A percentile compares a stretch with the other conserved stretches of the same genome.
Conservation (phyloP, 1,284 basidiomycete genomes). For the Moesziomyces parantarcticus region DNA sequence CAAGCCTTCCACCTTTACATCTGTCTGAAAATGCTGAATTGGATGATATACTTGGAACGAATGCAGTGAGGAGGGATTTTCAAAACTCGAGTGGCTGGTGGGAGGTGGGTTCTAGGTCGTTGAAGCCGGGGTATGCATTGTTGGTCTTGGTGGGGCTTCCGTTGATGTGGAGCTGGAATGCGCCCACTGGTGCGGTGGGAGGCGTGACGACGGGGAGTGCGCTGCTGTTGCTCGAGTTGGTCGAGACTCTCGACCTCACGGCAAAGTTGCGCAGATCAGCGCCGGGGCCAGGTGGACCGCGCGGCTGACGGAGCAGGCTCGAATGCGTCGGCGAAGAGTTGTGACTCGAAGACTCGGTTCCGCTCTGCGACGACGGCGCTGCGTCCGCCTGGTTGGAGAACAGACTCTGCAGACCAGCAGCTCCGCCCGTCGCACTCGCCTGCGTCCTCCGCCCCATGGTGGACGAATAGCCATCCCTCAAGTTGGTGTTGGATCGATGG, state of each 20-base stretch:
- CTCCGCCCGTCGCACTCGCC: conserved; percentile 47
- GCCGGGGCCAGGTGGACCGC: conserved; percentile 52
- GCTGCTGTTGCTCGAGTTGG: conserved; percentile 10
- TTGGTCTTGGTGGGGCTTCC: conserved; percentile 29
- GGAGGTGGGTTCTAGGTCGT: conserved; percentile 33
- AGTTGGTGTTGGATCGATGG: conserved; percentile 53
- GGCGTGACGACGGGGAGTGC: conserved; percentile 4
- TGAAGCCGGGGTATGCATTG: conserved; percentile 11
- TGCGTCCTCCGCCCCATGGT: conserved; percentile 67
- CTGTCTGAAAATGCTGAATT: too few species aligned
- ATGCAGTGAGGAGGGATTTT: background rate
- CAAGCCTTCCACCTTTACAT: too few species aligned
- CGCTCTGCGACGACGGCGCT: conserved; percentile 46
- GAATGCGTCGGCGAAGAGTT: conserved; percentile 23
- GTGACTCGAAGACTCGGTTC: conserved; percentile 14
- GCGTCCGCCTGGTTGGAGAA: conserved; percentile 63
- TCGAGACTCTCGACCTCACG: conserved; percentile 39
- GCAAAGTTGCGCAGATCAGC: conserved; percentile 53
- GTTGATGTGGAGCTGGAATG: conserved; percentile 38
- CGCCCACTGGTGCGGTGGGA: conserved; percentile 10
- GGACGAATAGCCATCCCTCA: conserved; percentile 56
- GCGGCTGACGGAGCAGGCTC: conserved; percentile 53
- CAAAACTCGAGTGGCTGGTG: conserved; percentile 50
- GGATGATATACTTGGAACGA: too few species aligned
- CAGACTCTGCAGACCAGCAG: conserved; percentile 52